Percentiles rank a stretch among this genome's conserved stretches.
These are phyloP conservation scores for Magnolia sinica DNA, from an alignment of 164 flowering plant species.

Conservation along the genomic window DNA sequence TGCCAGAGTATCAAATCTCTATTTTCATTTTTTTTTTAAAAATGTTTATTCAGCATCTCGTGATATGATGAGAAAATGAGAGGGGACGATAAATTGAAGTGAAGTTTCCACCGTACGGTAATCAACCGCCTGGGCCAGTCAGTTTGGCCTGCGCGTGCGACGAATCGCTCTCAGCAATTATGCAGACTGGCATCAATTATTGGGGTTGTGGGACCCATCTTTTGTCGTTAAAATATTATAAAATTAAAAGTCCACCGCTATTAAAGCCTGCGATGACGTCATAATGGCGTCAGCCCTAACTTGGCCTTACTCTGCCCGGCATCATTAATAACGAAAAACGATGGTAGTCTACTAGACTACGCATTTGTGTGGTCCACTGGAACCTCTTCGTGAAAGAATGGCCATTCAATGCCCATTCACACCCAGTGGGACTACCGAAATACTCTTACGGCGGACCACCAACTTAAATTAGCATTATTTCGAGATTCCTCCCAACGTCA, in stretches of 20 bases:
- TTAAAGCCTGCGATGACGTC: not conserved
- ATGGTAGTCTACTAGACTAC: not conserved
- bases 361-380: not conserved
- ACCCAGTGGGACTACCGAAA: too few relatives aligned
- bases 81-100: not conserved
- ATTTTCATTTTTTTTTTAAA: too few relatives aligned
- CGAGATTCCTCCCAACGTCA: too few relatives aligned
- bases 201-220: not conserved
- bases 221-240: not conserved
- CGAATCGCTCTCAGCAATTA: slow-evolving; percentile 3
- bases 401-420: too few relatives aligned
- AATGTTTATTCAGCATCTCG: too few relatives aligned
- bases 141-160: slow-evolving; percentile 1
- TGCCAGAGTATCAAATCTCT: too few relatives aligned
- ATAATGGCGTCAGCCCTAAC: not conserved
- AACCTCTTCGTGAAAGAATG: too few relatives aligned
- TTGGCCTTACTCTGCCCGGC: not conserved
- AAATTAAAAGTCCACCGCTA: not conserved
- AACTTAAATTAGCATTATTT: too few relatives aligned
- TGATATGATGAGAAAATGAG: not conserved
- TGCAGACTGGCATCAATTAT: not conserved
- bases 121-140: not conserved
- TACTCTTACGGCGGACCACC: too few relatives aligned
- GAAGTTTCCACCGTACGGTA: not conserved
- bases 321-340: not conserved